These are phyloP conservation scores for Leccinum pachyderme DNA, from an alignment of 1,284 basidiomycete genomes.

Conservation along the genomic window DNA sequence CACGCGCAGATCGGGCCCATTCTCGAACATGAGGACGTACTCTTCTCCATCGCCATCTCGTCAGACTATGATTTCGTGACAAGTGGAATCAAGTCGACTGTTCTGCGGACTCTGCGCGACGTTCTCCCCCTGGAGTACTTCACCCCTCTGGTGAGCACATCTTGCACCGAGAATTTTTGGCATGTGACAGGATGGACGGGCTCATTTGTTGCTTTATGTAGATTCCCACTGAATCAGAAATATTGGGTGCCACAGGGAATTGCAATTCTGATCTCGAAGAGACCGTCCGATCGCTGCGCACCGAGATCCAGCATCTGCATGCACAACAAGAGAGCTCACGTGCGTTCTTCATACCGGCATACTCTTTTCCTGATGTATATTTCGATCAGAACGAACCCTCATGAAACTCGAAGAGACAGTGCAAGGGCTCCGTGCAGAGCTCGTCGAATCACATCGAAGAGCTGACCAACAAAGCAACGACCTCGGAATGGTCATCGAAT, in stretches of 20 bases:
- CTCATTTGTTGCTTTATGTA: not conserved
- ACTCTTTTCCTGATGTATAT: not conserved
- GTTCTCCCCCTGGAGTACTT: slow-evolving; percentile 1
- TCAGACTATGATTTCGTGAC: not conserved
- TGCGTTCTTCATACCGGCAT: not conserved
- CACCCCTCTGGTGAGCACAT: not conserved
- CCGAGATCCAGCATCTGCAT: slow-evolving; percentile 4
- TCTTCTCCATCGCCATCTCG: slow-evolving; percentile 12
- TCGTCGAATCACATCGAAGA: not conserved
- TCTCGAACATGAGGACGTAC: not conserved
- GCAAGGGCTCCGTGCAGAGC: slow-evolving; percentile 7
- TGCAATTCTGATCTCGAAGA: not conserved
- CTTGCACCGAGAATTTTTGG: not conserved
- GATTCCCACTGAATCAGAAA: not conserved
- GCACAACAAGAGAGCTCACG: slow-evolving; percentile 7
- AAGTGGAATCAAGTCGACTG: not conserved
- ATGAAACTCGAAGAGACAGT: slow-evolving; percentile 5
- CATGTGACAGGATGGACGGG: not conserved
- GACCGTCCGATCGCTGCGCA: not conserved
- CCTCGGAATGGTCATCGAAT: not conserved
- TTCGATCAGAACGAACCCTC: slow-evolving; percentile 3
- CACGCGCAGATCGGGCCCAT: slow-evolving; percentile 5
- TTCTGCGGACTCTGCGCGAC: slow-evolving; percentile 1
- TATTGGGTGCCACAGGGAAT: not conserved
- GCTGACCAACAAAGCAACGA: not conserved